Evolutionary conservation across 345 rosid genomes (phyloP).

Genomic region (Moricandia moricandioides): DNA sequence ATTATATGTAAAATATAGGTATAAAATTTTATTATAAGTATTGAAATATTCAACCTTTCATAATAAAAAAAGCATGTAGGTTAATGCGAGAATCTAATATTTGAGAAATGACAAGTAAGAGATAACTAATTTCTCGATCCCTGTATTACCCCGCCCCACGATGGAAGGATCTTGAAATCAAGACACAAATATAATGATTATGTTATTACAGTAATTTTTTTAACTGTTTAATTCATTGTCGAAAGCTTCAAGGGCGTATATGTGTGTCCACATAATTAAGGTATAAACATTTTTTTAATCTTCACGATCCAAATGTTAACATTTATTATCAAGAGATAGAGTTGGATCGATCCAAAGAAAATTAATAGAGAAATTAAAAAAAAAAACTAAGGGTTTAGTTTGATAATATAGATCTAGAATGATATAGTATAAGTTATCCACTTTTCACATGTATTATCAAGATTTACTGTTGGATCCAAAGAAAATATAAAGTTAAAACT

Average conservation of each 20-base stretch:
- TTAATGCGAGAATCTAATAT: constrained; percentile 8
- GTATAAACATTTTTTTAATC: not conserved
- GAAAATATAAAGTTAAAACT: not conserved
- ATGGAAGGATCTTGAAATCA: constrained; percentile 8
- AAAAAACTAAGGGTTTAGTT: not conserved
- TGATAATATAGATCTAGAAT: no score
- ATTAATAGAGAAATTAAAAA: not conserved
- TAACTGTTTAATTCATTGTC: not conserved
- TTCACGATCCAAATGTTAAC: not conserved
- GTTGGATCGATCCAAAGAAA: not conserved
- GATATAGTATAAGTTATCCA: no score
- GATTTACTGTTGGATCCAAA: no score
- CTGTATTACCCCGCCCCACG: constrained; percentile 11
- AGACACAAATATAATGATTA: not conserved
- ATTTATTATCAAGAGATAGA: not conserved
- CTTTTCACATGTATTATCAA: no score
- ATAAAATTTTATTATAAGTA: constrained; percentile 1
- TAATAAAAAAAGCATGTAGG: constrained; percentile 5
- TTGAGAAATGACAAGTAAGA: constrained; percentile 20
- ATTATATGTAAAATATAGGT: not conserved
- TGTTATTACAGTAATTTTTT: not conserved
- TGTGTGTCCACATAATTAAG: constrained; percentile 3
- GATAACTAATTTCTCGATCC: not conserved
- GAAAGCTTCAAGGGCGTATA: not conserved
- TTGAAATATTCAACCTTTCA: constrained; percentile 7